These are phyloP conservation scores for Plantago ovata DNA, from an alignment of 257 asterid species.

Conservation along the genomic window DNA sequence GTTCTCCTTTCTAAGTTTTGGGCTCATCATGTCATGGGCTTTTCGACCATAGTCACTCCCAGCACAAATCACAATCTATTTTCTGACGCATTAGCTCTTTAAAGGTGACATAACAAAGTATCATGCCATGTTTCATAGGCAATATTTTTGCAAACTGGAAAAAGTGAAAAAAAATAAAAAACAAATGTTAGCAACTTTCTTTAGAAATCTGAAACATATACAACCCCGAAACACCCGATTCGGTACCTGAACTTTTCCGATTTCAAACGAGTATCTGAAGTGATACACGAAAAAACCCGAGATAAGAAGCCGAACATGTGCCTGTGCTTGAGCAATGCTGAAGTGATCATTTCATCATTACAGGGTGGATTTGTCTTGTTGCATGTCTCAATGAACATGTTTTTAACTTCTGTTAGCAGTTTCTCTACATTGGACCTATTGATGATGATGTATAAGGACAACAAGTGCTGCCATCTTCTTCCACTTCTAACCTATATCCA, in stretches of 20 bases:
- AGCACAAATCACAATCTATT: constrained; percentile 17
- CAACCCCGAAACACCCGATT: too few species aligned
- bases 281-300: too few species aligned
- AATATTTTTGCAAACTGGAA: too few species aligned
- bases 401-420: constrained; percentile 24
- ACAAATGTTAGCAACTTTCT: too few species aligned
- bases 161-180: too few species aligned
- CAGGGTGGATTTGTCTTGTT: constrained; percentile 24
- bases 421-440: constrained; percentile 16
- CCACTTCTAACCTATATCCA: constrained; percentile 17
- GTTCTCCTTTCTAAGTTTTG: constrained; percentile 12
- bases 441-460: constrained; percentile 17
- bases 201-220: too few species aligned
- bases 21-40: constrained; percentile 28
- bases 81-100: constrained; percentile 18
- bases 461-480: constrained; percentile 9
- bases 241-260: too few species aligned
- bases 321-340: too few species aligned
- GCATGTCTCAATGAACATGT: constrained; percentile 3
- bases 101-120: background rate
- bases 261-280: too few species aligned
- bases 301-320: too few species aligned
- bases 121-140: background rate
- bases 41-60: constrained; percentile 12
- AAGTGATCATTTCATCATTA: constrained; percentile 17